These are phyloP conservation scores for Gonapodya sp. DNA, from an alignment of 192 early-diverging fungal genomes.

Conservation along the genomic window DNA sequence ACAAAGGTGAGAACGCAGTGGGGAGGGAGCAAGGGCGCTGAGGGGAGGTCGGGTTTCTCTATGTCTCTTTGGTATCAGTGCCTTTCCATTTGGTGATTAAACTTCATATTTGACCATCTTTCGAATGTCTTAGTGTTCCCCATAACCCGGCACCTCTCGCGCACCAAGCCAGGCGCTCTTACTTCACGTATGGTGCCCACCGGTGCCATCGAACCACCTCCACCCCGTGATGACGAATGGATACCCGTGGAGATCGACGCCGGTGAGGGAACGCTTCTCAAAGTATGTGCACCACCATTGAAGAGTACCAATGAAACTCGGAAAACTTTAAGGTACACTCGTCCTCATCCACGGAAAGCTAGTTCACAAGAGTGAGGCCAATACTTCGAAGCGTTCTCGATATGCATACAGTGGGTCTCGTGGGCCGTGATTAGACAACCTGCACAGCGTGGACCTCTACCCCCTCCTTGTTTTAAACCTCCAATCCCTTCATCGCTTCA, in stretches of 20 bases:
- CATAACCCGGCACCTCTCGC: background rate
- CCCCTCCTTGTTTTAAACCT: no score
- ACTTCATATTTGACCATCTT: background rate
- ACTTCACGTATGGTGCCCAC: background rate
- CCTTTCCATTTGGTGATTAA: no score
- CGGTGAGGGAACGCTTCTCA: no score
- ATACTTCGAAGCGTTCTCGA: background rate
- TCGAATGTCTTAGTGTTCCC: background rate
- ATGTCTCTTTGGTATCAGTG: no score
- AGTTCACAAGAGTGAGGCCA: background rate
- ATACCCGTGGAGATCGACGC: background rate
- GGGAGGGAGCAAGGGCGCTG: background rate
- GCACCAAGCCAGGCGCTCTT: background rate
- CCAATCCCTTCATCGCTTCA: no score
- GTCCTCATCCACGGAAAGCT: background rate
- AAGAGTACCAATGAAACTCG: background rate
- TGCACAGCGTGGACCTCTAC: no score
- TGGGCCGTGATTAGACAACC: no score
- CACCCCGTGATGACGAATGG: background rate
- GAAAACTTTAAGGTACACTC: background rate
- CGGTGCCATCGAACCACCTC: background rate
- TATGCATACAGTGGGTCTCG: slow-evolving; percentile 1
- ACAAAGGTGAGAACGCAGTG: background rate
- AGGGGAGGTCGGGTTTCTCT: background rate
- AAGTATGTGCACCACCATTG: background rate